Evolutionary conservation across 1,284 basidiomycete genomes (phyloP).

Genomic region (Microbotryomycetes sp.): DNA sequence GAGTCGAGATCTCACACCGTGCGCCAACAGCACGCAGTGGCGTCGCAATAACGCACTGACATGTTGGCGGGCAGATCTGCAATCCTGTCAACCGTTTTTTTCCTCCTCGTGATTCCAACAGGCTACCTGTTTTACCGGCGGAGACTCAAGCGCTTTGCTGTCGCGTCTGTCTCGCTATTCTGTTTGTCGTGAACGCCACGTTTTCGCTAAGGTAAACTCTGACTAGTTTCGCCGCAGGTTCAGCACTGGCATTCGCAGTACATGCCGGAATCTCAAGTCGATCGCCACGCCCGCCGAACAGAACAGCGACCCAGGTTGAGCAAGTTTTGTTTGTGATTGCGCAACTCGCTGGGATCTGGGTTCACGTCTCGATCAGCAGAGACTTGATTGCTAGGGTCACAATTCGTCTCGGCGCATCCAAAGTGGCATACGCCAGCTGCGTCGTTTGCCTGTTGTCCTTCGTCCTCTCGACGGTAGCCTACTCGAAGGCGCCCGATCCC

Average conservation of each 20-base stretch:
- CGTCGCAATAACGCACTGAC: too few relatives aligned
- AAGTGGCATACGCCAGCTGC: background rate
- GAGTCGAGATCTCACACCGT: too few relatives aligned
- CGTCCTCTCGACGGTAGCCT: conserved; percentile 3
- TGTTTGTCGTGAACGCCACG: background rate
- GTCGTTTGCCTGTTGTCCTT: conserved; percentile 1
- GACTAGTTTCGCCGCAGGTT: background rate
- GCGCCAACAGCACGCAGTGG: too few relatives aligned
- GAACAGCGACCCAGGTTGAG: background rate
- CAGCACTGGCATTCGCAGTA: background rate
- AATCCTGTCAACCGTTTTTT: conserved; percentile 1
- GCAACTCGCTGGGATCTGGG: background rate
- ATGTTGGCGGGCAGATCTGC: conserved; percentile 5
- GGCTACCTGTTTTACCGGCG: background rate
- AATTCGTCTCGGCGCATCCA: background rate
- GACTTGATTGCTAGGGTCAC: conserved; percentile 1
- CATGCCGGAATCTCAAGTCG: background rate
- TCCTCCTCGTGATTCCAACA: background rate
- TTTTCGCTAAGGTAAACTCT: too few relatives aligned
- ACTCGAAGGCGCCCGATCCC: background rate
- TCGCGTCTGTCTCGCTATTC: background rate
- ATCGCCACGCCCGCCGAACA: background rate
- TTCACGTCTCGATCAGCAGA: background rate
- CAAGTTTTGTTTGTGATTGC: conserved; percentile 5
- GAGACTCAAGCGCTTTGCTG: background rate